Conservation (phyloP, 2,329 filamentous ascomycete genomes). For the Aspergillus unguis region DNA sequence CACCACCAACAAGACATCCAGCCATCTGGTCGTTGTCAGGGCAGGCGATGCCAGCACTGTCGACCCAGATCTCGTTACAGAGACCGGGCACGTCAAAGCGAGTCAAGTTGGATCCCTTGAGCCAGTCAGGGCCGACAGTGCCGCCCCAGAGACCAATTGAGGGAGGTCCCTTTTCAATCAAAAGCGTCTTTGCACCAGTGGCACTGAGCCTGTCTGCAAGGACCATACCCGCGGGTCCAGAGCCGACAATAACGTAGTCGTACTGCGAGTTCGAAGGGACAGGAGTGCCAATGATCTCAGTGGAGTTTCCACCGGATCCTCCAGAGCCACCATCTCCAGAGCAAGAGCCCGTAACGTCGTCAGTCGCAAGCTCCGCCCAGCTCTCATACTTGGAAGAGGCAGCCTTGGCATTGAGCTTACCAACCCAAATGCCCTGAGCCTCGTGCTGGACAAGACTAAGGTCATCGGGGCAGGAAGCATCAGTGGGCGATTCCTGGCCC, state of each 20-base stretch:
- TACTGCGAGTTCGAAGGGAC: conserved; percentile 13
- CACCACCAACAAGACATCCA: conserved; percentile 28
- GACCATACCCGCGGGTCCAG: conserved; percentile 53
- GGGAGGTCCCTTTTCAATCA: conserved; percentile 59
- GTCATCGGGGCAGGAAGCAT: conserved; percentile 45
- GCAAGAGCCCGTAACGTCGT: conserved; percentile 19
- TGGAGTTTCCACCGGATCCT: background rate
- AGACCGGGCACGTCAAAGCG: conserved; percentile 27
- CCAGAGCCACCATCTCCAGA: conserved; percentile 8
- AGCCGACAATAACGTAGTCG: conserved; percentile 48
- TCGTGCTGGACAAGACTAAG: conserved; percentile 55
- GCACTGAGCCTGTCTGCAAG: conserved; percentile 60
- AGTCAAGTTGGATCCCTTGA: conserved; percentile 51
- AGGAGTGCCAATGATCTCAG: background rate
- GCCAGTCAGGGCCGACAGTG: conserved; percentile 59
- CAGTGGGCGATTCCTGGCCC: conserved; percentile 39
- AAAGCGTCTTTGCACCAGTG: conserved; percentile 61
- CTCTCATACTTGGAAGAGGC: conserved; percentile 37
- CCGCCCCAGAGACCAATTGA: conserved; percentile 66
- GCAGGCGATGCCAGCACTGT: conserved; percentile 48
- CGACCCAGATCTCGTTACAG: conserved; percentile 66
- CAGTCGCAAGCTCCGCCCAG: conserved; percentile 29
- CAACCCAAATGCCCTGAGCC: conserved; percentile 54
- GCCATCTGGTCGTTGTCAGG: conserved; percentile 56
- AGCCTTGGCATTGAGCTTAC: conserved; percentile 41